A percentile compares a stretch with the other conserved stretches of the same genome.
Evolutionary conservation across 192 early-diverging fungal genomes (phyloP).

Genomic region (Umbelopsis sp.): DNA sequence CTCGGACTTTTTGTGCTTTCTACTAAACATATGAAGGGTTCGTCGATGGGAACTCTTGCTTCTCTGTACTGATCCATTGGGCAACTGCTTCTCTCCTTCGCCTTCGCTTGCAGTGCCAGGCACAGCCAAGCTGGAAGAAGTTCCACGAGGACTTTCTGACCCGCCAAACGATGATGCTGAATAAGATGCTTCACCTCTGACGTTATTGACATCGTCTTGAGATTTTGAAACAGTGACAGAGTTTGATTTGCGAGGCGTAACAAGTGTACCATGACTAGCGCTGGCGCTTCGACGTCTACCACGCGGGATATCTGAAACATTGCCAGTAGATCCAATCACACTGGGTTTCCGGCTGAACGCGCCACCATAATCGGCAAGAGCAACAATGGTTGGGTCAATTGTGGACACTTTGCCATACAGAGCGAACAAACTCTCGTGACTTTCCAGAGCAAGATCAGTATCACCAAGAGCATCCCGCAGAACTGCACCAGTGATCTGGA

Average conservation of each 20-base stretch:
- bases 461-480: conserved; percentile 58
- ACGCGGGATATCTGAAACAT: neutral
- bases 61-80: neutral
- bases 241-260: neutral
- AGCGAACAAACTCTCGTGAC: conserved; percentile 62
- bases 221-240: conserved; percentile 18
- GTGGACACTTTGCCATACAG: conserved; percentile 61
- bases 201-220: conserved; percentile 26
- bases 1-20: too few species aligned
- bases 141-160: neutral
- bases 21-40: conserved; percentile 28
- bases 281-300: conserved; percentile 21
- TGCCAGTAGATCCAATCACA: conserved; percentile 24
- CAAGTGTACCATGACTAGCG: conserved; percentile 16
- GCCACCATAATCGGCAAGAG: conserved; percentile 37
- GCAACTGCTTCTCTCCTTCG: conserved; percentile 5
- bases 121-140: conserved; percentile 2
- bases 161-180: conserved; percentile 4
- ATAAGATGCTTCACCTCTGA: neutral
- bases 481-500: conserved; percentile 64
- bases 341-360: conserved; percentile 24
- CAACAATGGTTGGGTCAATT: conserved; percentile 28
- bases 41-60: conserved; percentile 21
- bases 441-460: conserved; percentile 52
- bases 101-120: neutral